Conservation (phyloP, 169 alveolate species). For the Plasmodium relictum region DNA sequence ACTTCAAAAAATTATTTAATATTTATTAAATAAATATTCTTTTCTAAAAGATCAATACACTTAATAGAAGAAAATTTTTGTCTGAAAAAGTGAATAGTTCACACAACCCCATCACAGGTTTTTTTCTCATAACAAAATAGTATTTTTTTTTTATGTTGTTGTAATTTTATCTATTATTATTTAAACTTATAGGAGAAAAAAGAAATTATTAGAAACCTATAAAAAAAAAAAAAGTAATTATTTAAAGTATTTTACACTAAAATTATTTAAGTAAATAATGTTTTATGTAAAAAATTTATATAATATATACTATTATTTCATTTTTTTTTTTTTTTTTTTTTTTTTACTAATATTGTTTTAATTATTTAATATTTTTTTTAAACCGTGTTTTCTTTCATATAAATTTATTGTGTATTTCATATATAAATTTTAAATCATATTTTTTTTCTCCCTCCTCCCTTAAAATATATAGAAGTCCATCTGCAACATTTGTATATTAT, state of each 20-base stretch:
- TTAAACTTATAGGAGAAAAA: slow-evolving; percentile 31
- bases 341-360: too few relatives aligned
- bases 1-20: background rate
- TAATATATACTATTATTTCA: too few relatives aligned
- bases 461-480: background rate
- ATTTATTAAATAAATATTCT: background rate
- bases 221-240: too few relatives aligned
- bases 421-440: background rate
- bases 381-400: too few relatives aligned
- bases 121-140: background rate
- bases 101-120: slow-evolving; percentile 73
- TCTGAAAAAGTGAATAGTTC: slow-evolving; percentile 45
- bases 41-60: background rate
- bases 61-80: slow-evolving; percentile 41
- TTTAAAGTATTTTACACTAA: too few relatives aligned
- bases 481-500: background rate
- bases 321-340: too few relatives aligned
- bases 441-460: background rate
- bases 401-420: background rate
- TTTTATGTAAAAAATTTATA: too few relatives aligned
- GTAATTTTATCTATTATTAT: background rate
- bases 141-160: background rate
- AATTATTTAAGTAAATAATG: too few relatives aligned
- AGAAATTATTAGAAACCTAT: background rate
- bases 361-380: too few relatives aligned